Evolutionary conservation across 2,329 filamentous ascomycete genomes (phyloP).

Genomic region (Biscogniauxia marginata): DNA sequence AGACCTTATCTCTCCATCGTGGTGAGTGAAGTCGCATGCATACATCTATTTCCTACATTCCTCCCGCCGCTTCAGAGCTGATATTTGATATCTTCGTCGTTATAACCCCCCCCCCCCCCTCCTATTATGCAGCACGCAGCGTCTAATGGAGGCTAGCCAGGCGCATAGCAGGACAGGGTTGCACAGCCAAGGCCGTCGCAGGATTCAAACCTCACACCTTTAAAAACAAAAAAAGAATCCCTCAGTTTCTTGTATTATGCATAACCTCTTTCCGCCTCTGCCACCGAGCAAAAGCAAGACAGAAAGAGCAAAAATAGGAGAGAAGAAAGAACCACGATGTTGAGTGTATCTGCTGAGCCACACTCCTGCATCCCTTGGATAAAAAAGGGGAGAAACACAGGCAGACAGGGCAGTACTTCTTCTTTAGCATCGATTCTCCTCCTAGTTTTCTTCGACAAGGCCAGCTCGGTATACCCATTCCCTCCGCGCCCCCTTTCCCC

Average conservation of each 20-base stretch:
- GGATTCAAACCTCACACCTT: not conserved
- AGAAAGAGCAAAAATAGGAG: not conserved
- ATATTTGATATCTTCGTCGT: not conserved
- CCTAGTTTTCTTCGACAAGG: not conserved
- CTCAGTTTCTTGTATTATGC: not conserved
- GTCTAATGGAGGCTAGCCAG: no score
- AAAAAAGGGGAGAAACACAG: not conserved
- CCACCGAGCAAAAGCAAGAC: not conserved
- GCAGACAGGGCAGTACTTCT: not conserved
- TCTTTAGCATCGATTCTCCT: not conserved
- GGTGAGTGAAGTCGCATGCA: not conserved
- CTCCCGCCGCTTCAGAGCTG: not conserved
- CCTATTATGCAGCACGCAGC: not conserved
- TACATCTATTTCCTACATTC: not conserved
- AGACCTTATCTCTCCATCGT: not conserved
- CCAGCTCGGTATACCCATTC: not conserved
- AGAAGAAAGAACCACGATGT: not conserved
- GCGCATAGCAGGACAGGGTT: no score
- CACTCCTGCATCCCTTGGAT: not conserved
- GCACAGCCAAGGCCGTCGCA: not conserved
- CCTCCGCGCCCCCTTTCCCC: not conserved
- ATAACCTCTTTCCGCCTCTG: not conserved
- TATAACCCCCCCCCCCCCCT: not conserved
- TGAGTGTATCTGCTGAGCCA: not conserved
- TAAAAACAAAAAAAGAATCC: not conserved